Evolutionary conservation across 2,329 filamentous ascomycete species (phyloP).

Genomic region (Cladosporium phlei): DNA sequence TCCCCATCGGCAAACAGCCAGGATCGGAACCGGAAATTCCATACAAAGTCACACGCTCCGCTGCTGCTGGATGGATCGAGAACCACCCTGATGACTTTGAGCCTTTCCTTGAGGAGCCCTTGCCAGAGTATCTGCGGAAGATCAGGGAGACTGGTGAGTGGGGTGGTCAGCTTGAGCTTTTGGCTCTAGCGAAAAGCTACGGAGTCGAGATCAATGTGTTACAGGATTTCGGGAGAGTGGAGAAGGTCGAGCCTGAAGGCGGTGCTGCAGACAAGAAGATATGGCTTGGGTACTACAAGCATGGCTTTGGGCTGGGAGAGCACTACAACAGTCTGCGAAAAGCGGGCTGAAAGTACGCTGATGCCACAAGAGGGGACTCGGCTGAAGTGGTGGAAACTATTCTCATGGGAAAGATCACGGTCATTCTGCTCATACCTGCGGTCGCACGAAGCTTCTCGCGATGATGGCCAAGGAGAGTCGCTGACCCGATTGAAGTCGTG

Average conservation of each 20-base stretch:
- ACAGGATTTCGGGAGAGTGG: slow-evolving; percentile 72
- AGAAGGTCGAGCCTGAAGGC: slow-evolving; percentile 61
- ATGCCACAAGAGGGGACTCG: too few species aligned
- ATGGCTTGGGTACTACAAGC: slow-evolving; percentile 93
- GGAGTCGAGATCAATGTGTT: slow-evolving; percentile 76
- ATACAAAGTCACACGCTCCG: slow-evolving; percentile 65
- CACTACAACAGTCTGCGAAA: slow-evolving; percentile 84
- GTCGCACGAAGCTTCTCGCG: too few species aligned
- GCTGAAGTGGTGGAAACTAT: neutral
- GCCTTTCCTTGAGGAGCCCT: slow-evolving; percentile 77
- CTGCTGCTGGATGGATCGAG: slow-evolving; percentile 73
- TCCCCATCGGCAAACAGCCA: slow-evolving; percentile 38
- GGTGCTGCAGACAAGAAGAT: slow-evolving; percentile 52
- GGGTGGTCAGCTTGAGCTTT: slow-evolving; percentile 88
- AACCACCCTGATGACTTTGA: slow-evolving; percentile 73
- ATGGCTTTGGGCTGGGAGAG: slow-evolving; percentile 90
- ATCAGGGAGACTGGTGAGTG: slow-evolving; percentile 88
- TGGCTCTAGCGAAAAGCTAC: slow-evolving; percentile 77
- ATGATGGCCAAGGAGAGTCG: neutral
- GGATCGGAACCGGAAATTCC: slow-evolving; percentile 16
- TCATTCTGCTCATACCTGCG: too few species aligned
- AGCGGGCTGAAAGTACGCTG: slow-evolving; percentile 7
- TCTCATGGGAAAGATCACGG: too few species aligned
- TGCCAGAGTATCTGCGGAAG: slow-evolving; percentile 67
- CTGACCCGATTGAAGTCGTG: neutral